Evolutionary conservation across 768 basidiomycete genomes (phyloP).

Genomic region (Tubosaeta brunneosetosa): DNA sequence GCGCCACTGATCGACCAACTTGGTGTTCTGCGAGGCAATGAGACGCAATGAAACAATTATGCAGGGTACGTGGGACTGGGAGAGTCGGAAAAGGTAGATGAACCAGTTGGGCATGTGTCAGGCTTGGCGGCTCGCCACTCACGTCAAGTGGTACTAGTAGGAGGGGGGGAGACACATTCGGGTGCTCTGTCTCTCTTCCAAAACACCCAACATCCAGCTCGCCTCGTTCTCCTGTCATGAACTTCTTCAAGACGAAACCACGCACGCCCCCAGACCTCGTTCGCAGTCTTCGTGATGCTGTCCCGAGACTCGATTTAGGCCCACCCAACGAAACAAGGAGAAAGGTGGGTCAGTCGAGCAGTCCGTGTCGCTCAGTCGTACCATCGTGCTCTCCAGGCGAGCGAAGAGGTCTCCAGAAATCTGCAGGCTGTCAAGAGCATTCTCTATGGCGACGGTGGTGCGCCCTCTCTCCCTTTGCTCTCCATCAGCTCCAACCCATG

Average conservation of each 20-base stretch:
- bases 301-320: conserved; percentile 69
- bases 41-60: neutral
- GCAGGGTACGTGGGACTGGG: neutral
- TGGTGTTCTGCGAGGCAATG: neutral
- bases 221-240: conserved; percentile 49
- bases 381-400: conserved; percentile 49
- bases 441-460: conserved; percentile 85
- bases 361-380: neutral
- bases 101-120: neutral
- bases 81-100: conserved; percentile 8
- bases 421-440: conserved; percentile 87
- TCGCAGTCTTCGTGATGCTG: conserved; percentile 71
- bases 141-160: neutral
- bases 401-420: conserved; percentile 86
- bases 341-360: conserved; percentile 53
- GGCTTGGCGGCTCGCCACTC: neutral
- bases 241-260: conserved; percentile 92
- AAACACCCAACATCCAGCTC: neutral
- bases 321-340: conserved; percentile 69
- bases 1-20: neutral
- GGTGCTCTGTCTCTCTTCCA: neutral
- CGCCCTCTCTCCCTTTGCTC: conserved; percentile 19
- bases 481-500: conserved; percentile 3
- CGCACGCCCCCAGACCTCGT: conserved; percentile 87
- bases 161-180: neutral